Percentiles rank a stretch among this genome's conserved stretches.
Conservation (phyloP, 2,329 filamentous ascomycete species). For the Curvularia sp. region DNA sequence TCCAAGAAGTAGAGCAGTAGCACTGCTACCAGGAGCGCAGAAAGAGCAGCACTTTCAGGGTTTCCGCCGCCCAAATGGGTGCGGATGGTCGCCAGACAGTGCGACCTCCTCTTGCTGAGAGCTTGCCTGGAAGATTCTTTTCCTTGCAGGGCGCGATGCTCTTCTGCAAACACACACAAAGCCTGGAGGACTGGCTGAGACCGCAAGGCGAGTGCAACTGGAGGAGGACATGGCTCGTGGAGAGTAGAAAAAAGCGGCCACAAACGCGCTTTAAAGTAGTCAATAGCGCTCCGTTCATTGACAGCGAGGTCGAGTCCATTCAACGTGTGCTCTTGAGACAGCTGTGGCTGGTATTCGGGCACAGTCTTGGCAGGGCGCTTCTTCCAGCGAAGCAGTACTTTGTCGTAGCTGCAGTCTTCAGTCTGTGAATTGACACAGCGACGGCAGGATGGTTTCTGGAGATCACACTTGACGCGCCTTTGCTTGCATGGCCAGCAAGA, state of each 20-base stretch:
- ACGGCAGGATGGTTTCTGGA: conserved; percentile 14
- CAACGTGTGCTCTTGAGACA: conserved; percentile 3
- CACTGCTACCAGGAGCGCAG: conserved; percentile 22
- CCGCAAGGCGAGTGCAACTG: conserved; percentile 19
- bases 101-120: conserved; percentile 11
- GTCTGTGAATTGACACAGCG: conserved; percentile 10
- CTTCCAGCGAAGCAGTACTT: conserved; percentile 17
- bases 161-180: conserved; percentile 21
- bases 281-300: conserved; percentile 23
- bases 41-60: conserved; percentile 12
- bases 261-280: conserved; percentile 23
- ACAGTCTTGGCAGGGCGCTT: conserved; percentile 19
- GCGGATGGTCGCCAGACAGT: conserved; percentile 22
- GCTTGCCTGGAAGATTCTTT: conserved; percentile 10
- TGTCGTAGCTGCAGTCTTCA: conserved; percentile 19
- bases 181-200: conserved; percentile 25
- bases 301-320: conserved; percentile 12
- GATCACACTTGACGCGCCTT: conserved; percentile 17
- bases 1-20: conserved; percentile 26
- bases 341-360: conserved; percentile 7
- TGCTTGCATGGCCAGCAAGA: conserved; percentile 22
- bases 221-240: conserved; percentile 17
- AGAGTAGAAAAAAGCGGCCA: conserved; percentile 25
- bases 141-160: conserved; percentile 22
- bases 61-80: conserved; percentile 13